Evolutionary conservation across 1,284 basidiomycete genomes (phyloP).

Genomic region (Tilletia walkeri): DNA sequence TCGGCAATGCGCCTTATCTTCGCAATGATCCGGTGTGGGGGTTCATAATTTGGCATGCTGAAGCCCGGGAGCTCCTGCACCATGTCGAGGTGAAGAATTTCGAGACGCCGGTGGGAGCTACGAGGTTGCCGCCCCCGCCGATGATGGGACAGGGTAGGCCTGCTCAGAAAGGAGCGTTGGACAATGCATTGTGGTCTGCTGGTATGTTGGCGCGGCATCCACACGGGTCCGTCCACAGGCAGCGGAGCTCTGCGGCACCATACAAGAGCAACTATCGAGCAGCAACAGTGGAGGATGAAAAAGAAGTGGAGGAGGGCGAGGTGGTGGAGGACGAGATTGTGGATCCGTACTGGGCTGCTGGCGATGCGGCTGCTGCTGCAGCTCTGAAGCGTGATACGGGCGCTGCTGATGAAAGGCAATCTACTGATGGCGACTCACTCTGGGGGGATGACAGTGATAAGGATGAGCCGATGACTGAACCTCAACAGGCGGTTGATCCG

Average conservation of each 20-base stretch:
- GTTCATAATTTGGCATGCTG: slow-evolving; percentile 35
- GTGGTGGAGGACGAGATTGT: not conserved
- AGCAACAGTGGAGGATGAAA: not conserved
- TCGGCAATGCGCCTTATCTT: slow-evolving; percentile 80
- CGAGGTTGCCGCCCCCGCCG: not conserved
- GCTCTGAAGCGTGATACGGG: not conserved
- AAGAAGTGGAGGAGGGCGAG: no score
- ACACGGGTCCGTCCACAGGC: no score
- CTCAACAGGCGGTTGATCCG: not conserved
- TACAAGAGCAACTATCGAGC: no score
- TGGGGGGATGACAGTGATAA: slow-evolving; percentile 12
- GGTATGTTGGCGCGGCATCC: slow-evolving; percentile 1
- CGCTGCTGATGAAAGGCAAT: no score
- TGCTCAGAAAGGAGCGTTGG: not conserved
- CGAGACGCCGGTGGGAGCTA: not conserved
- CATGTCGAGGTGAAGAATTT: not conserved
- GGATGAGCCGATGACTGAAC: not conserved
- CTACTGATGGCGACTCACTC: not conserved
- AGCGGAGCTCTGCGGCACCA: no score
- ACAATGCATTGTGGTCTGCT: not conserved
- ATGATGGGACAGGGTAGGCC: not conserved
- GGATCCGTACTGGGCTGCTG: slow-evolving; percentile 13
- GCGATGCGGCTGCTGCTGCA: not conserved
- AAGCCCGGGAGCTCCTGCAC: slow-evolving; percentile 17
- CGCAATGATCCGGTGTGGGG: slow-evolving; percentile 65